Base-by-base conservation (phyloP, 805 yeast genomes). In the Yarrowia sp. region DNA sequence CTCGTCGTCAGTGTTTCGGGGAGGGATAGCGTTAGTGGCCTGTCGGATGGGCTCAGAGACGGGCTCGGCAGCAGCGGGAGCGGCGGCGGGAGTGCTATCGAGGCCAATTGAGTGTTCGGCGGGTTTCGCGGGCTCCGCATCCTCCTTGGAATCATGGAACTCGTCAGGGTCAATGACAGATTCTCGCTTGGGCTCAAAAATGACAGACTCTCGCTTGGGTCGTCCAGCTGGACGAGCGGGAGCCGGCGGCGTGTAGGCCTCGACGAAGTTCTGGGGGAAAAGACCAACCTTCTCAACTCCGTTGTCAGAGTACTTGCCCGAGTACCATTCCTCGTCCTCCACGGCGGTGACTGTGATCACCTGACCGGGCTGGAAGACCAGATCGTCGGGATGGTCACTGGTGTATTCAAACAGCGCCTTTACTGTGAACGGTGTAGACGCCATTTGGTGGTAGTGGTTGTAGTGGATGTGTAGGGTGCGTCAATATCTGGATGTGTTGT, bases 321-420 rank as follows among this genome's bases (percentile, higher is more conserved):
- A 79, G 72, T 84, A 88, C 98, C 98, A 95, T 68, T 92, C 97
- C 7, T 86, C 96, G 74, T 93, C 98, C 69, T 91, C 97, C 62
- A 90, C 80, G 40, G 83, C 85, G 5, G 87, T 85, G 28, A 93
- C 97, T 3, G 85, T 83, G 68, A 93, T 87, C 30, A 82, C 68
- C 73, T 89, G 91, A 21, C 89, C 92, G 4, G 79, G 83, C 0
- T 75, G 74, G 70, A 93, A 92, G 35, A 82, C 79, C 72, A 93
- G 81, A 74, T 93, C 99, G 73, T 95, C 98, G 30, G 86, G 90
- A 68, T 85, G 90, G 62, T 87, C 90, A 4, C 88, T 83, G 44
- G 76, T 72, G 76, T 89, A 90, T 58, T 86, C 88, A 70, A 80
- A 89, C 35, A 87, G 73, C 3, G 96, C 64, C 71, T 80, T 80